Percentiles rank a stretch among this genome's conserved stretches.
phyloP scores from a whole-genome alignment of 2,329 filamentous ascomycete species.

The Cercospora zeina region DNA sequence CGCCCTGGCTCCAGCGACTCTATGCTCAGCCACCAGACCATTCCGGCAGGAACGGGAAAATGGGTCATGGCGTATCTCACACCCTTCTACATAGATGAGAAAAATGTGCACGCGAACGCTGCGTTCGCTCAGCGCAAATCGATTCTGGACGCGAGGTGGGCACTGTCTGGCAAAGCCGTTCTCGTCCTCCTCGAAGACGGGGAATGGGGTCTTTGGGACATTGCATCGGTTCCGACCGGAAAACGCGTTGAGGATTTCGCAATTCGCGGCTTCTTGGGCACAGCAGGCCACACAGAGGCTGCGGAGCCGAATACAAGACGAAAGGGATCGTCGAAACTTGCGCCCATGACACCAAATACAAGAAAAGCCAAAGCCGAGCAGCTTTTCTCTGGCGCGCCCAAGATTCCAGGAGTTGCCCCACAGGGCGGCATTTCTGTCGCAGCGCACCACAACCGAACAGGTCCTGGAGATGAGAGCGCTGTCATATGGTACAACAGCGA shows the following conservation, averaged over 20 bases:
- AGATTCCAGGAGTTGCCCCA: conserved; percentile 35
- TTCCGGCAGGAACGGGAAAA: conserved; percentile 23
- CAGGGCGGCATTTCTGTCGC: conserved; percentile 49
- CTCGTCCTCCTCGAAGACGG: conserved; percentile 53
- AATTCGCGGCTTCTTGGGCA: conserved; percentile 37
- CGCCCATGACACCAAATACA: conserved; percentile 55
- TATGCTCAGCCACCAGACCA: conserved; percentile 11
- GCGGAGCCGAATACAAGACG: conserved; percentile 35
- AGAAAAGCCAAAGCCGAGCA: conserved; percentile 48
- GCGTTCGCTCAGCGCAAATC: conserved; percentile 47
- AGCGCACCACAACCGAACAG: conserved; percentile 37
- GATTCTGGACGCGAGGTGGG: conserved; percentile 53
- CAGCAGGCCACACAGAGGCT: conserved; percentile 28
- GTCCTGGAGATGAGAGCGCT: conserved; percentile 47
- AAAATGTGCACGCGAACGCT: conserved; percentile 27
- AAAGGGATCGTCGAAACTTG: conserved; percentile 43
- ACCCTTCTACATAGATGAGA: conserved; percentile 29
- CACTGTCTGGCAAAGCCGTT: conserved; percentile 49
- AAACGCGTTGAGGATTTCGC: conserved; percentile 35
- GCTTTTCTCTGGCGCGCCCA: conserved; percentile 47
- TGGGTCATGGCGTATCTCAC: conserved; percentile 38
- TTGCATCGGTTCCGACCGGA: conserved; percentile 27
- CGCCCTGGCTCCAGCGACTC: conserved; percentile 35
- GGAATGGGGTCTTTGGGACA: conserved; percentile 57
- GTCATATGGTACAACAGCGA: conserved; percentile 51